Evolutionary conservation across 1,284 basidiomycete species (phyloP).

Genomic region (Apiotrichum brassicae): DNA sequence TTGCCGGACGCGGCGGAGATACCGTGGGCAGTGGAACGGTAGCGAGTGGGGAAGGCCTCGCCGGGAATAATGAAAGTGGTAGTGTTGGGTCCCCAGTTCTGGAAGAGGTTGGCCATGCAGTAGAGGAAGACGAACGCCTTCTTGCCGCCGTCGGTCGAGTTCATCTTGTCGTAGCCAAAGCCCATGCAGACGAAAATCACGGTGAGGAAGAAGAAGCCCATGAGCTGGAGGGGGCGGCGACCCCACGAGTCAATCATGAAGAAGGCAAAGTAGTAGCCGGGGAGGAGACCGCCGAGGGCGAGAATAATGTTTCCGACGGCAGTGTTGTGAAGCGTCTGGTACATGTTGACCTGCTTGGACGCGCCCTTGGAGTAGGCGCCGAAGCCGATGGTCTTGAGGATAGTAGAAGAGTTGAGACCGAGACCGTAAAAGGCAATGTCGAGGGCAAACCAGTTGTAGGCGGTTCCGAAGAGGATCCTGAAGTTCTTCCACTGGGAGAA

Average conservation of each 20-base stretch:
- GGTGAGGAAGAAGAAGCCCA: slow-evolving; percentile 63
- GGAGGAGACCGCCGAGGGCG: slow-evolving; percentile 54
- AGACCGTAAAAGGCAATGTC: slow-evolving; percentile 76
- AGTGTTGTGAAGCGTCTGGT: slow-evolving; percentile 29
- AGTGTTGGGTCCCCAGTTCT: slow-evolving; percentile 55
- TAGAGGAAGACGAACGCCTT: slow-evolving; percentile 53
- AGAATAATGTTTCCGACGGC: slow-evolving; percentile 57
- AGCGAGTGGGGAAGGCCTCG: slow-evolving; percentile 79
- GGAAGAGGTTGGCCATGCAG: slow-evolving; percentile 49
- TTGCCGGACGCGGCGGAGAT: slow-evolving; percentile 78
- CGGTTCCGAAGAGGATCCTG: slow-evolving; percentile 49
- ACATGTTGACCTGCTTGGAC: slow-evolving; percentile 40
- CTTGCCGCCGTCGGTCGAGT: slow-evolving; percentile 51
- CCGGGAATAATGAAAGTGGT: slow-evolving; percentile 77
- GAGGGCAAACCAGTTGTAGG: slow-evolving; percentile 62
- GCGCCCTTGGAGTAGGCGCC: slow-evolving; percentile 40
- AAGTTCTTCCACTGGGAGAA: slow-evolving; percentile 50
- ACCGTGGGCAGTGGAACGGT: slow-evolving; percentile 75
- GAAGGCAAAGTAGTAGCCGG: slow-evolving; percentile 48
- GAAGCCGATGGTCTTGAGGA: slow-evolving; percentile 53
- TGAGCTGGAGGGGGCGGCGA: slow-evolving; percentile 53
- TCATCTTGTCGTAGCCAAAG: slow-evolving; percentile 65
- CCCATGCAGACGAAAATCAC: slow-evolving; percentile 49
- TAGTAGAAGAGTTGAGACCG: slow-evolving; percentile 68
- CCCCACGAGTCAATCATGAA: slow-evolving; percentile 45